Percentiles rank a stretch among this genome's conserved stretches.
Conservation (phyloP, 805 yeast genomes). For the Myxozyma kluyveri region DNA sequence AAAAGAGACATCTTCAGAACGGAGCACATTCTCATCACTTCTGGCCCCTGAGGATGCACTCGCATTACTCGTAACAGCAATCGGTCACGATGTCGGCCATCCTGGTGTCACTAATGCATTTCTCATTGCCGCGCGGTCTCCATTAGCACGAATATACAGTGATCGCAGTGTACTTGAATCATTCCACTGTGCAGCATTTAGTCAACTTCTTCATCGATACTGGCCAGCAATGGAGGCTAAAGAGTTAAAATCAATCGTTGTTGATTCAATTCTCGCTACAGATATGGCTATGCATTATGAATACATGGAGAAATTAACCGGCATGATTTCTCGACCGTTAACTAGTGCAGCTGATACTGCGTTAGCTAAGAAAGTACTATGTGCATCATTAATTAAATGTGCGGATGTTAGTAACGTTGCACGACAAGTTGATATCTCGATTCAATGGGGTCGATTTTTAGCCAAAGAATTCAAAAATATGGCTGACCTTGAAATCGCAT, state of each 20-base stretch:
- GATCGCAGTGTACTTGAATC: slow-evolving; percentile 75
- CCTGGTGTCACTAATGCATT: slow-evolving; percentile 91
- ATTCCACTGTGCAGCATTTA: slow-evolving; percentile 71
- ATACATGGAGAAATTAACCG: slow-evolving; percentile 49
- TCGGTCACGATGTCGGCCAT: slow-evolving; percentile 96
- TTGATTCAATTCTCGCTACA: slow-evolving; percentile 67
- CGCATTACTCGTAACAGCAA: slow-evolving; percentile 70
- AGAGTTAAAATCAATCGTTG: slow-evolving; percentile 32
- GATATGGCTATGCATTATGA: slow-evolving; percentile 89
- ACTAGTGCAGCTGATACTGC: neutral
- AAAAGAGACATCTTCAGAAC: neutral
- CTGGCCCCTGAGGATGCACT: slow-evolving; percentile 48
- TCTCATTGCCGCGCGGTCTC: slow-evolving; percentile 56
- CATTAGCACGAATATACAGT: slow-evolving; percentile 60
- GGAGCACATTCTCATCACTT: slow-evolving; percentile 2
- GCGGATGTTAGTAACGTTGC: slow-evolving; percentile 96
- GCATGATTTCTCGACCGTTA: neutral
- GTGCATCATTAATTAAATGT: slow-evolving; percentile 77
- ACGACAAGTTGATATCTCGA: slow-evolving; percentile 68
- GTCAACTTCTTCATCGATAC: slow-evolving; percentile 49
- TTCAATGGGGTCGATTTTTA: slow-evolving; percentile 83
- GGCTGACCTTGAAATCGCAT: slow-evolving; percentile 47
- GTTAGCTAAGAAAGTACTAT: slow-evolving; percentile 43
- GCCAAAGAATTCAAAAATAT: slow-evolving; percentile 75
- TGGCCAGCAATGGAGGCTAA: slow-evolving; percentile 40